These are phyloP conservation scores for Xylaria curta DNA, from an alignment of 495 filamentous ascomycete genomes.

Conservation along the genomic window DNA sequence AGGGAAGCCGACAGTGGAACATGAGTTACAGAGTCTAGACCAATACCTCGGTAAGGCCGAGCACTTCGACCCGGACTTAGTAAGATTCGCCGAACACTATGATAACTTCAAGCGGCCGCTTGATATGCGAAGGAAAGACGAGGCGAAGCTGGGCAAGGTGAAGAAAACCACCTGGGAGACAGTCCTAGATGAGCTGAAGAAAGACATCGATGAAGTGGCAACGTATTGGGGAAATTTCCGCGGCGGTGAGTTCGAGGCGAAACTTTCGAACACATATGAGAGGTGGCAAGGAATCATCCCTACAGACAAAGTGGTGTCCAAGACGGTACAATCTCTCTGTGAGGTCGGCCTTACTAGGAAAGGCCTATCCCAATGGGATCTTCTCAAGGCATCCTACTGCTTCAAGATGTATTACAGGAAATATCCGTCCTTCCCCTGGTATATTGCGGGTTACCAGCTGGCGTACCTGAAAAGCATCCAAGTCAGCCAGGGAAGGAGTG, in stretches of 20 bases:
- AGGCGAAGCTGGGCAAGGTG: constrained; percentile 14
- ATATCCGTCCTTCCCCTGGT: constrained; percentile 59
- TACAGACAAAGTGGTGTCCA: constrained; percentile 39
- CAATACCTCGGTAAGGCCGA: constrained; percentile 31
- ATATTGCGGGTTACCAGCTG: constrained; percentile 68
- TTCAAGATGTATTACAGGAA: constrained; percentile 55
- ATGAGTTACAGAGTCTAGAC: constrained; percentile 54
- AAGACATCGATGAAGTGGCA: constrained; percentile 41
- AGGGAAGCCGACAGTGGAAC: constrained; percentile 57
- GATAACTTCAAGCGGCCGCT: constrained; percentile 30
- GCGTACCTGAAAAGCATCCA: constrained; percentile 65
- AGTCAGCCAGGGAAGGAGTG: constrained; percentile 25
- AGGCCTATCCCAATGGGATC: constrained; percentile 55
- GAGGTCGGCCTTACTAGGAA: constrained; percentile 54
- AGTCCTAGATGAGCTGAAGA: constrained; percentile 45
- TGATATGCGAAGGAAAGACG: constrained; percentile 29
- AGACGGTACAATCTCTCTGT: constrained; percentile 43
- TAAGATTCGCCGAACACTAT: constrained; percentile 31
- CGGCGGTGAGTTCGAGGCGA: constrained; percentile 44
- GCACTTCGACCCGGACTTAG: constrained; percentile 37
- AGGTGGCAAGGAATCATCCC: constrained; percentile 54
- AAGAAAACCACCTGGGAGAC: constrained; percentile 34
- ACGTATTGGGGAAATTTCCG: constrained; percentile 41
- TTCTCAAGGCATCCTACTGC: constrained; percentile 67
- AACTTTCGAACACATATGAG: constrained; percentile 50